Percentiles rank a stretch among this genome's conserved stretches.
These are phyloP conservation scores for Phytophthora pisi DNA, from an alignment of 352 stramenopile genomes.

Conservation along the genomic window DNA sequence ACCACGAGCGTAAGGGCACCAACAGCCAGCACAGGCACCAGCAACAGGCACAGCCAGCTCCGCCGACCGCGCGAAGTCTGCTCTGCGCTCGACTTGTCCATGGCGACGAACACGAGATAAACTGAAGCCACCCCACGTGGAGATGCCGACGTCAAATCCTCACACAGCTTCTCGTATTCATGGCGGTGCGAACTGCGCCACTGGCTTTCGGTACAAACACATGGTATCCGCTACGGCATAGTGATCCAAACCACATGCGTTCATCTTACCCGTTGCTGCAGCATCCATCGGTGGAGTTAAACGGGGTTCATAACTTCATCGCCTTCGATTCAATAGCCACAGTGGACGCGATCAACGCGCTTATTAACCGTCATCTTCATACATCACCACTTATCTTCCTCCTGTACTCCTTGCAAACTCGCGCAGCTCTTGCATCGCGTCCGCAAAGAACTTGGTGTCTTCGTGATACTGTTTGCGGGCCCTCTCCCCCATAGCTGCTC, in stretches of 20 bases:
- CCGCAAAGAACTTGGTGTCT: conserved; percentile 59
- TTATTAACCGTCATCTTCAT: background rate
- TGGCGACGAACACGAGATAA: conserved; percentile 12
- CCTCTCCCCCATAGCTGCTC: conserved; percentile 33
- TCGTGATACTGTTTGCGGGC: conserved; percentile 52
- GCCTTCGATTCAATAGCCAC: background rate
- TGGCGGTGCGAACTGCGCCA: conserved; percentile 13
- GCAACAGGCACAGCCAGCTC: conserved; percentile 21
- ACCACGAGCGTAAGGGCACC: conserved; percentile 23
- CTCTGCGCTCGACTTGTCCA: conserved; percentile 16
- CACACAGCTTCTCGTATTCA: conserved; percentile 30
- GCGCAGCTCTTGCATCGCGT: conserved; percentile 46
- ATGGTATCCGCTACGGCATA: conserved; percentile 3
- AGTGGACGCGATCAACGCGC: background rate
- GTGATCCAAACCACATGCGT: background rate
- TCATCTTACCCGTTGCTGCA: background rate
- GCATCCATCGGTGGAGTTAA: background rate
- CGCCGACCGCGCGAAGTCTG: conserved; percentile 4
- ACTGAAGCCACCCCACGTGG: conserved; percentile 21
- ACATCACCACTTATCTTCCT: conserved; percentile 8
- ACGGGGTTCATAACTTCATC: background rate
- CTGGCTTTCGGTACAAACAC: conserved; percentile 23
- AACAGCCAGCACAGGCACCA: conserved; percentile 26
- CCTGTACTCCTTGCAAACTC: conserved; percentile 25
- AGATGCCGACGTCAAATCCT: conserved; percentile 23